Percentiles rank a stretch among this genome's conserved stretches.
Conservation (phyloP, 1,284 basidiomycete species). For the Kwoniella shivajii region DNA sequence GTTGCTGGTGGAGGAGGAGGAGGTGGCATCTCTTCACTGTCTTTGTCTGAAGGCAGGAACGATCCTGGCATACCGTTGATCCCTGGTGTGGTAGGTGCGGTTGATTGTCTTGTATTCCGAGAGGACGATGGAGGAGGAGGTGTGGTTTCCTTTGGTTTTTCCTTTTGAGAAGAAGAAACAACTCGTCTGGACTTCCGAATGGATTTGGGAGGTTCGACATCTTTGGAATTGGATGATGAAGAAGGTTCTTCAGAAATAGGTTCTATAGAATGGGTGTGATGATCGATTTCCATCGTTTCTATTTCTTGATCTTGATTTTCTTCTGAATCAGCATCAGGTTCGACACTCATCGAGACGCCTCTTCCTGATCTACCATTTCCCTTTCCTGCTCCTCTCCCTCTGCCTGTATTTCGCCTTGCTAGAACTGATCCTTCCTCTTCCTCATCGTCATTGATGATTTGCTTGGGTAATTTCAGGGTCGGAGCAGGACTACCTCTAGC, state of each 20-base stretch:
- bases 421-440: slow-evolving; percentile 7
- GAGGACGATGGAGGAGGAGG: slow-evolving; percentile 1
- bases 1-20: background rate
- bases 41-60: slow-evolving; percentile 1
- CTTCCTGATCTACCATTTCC: background rate
- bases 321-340: background rate
- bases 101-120: background rate
- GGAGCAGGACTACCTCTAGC: slow-evolving; percentile 17
- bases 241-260: slow-evolving; percentile 12
- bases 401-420: no score
- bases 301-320: slow-evolving; percentile 1
- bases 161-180: slow-evolving; percentile 1
- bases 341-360: slow-evolving; percentile 2
- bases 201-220: slow-evolving; percentile 10
- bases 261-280: slow-evolving; percentile 4
- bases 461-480: slow-evolving; percentile 19
- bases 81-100: background rate
- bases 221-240: background rate
- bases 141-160: background rate
- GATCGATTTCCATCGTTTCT: slow-evolving; percentile 9
- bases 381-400: background rate
- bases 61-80: slow-evolving; percentile 20
- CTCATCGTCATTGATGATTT: slow-evolving; percentile 42
- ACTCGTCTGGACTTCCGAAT: slow-evolving; percentile 4
- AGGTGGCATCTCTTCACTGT: slow-evolving; percentile 18